Evolutionary conservation across 345 rosid genomes (phyloP).

Genomic region (Brassica napus): Da-Ae NC_063442.1:35321001-35321500

Average conservation of each 20-base stretch:
- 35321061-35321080: not conserved
- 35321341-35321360: not conserved
- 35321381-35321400: not conserved
- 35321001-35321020: conserved; percentile 9
- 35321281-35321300: not conserved
- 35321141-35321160: not conserved
- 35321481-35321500: not conserved
- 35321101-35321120: not conserved
- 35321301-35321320: not conserved
- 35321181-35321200: not conserved
- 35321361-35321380: not conserved
- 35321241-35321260: not conserved
- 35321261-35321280: not conserved
- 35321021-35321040: not conserved
- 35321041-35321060: not conserved
- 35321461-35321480: conserved; percentile 15
- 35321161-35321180: not conserved
- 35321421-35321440: conserved; percentile 15
- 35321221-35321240: not conserved
- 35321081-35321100: not conserved
- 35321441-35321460: conserved; percentile 6
- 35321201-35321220: not conserved
- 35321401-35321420: not conserved
- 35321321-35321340: not conserved
- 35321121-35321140: not conserved